Conservation (phyloP, 306 rosid species). For the Rosa lucieae region DNA sequence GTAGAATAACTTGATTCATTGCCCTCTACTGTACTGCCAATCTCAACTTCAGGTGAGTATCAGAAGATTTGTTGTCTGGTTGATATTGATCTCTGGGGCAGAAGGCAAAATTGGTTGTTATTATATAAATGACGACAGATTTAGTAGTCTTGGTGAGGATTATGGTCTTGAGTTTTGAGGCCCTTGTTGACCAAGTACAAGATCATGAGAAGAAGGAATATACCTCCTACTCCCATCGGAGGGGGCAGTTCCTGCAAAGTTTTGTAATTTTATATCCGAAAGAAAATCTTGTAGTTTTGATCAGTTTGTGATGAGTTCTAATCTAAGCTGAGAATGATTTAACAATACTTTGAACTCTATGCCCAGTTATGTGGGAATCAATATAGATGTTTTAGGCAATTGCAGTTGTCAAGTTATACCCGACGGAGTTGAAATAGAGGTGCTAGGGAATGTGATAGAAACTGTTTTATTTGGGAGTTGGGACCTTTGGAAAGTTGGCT, state of each 20-base stretch:
- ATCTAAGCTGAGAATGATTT: neutral
- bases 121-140: neutral
- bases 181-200: neutral
- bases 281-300: neutral
- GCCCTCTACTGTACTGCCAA: neutral
- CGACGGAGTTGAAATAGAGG: neutral
- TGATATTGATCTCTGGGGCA: neutral
- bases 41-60: neutral
- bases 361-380: neutral
- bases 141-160: neutral
- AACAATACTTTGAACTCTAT: neutral
- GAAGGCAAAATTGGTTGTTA: neutral
- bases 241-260: neutral
- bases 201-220: neutral
- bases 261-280: neutral
- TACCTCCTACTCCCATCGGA: neutral
- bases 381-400: neutral
- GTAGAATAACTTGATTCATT: slow-evolving; percentile 41
- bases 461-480: neutral
- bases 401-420: neutral
- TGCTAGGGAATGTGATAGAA: neutral
- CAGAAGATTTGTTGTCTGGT: neutral
- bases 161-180: neutral
- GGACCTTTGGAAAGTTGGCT: neutral
- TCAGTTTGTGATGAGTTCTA: neutral